Base-by-base conservation (phyloP, 768 basidiomycete species). In the Austroboletus festivus region DNA sequence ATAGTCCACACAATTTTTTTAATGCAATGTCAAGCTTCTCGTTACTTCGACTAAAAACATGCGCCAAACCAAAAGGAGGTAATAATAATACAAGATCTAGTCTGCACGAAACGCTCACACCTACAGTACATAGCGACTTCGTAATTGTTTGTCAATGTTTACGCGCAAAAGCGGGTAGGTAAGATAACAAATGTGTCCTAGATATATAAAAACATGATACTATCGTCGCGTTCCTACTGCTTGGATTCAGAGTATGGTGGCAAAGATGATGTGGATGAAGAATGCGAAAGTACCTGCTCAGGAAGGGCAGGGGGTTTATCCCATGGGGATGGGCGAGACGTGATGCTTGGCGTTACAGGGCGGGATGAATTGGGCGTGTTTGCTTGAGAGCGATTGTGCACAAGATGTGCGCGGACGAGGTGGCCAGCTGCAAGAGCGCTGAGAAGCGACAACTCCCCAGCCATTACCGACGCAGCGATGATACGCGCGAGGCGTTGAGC, bases 361-460 rank as follows among this genome's bases (percentile, higher is more conserved):
- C 77, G 72, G 23, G 82, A 82, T 18, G 68, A 72, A 10, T 75
- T 80, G 0, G 93, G 93, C 0, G 93, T 95, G 48, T 82, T 85
- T 16, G 85, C 77, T 59, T 82, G 83, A 44, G 85, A 88, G 47
- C 94, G 80, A 64, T 98, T 98, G 73, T 94, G 93, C 30, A 82
- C 84, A 69, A 96, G 80, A 65, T 97, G 93, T 23, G 94, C 94
- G 34, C 87, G 80, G 61, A 98, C 93, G 52, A 98, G 78, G 62
- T 96, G 93, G 0, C 95, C 95, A 3, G 93, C 93, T 1, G 94
- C 94, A 33, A 99, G 80, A 2, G 96, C 94, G 55, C 85, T 85
- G 64, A 99, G 77, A 52, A 99, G 76, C 16, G 88, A 90, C 26
- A 98, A 74, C 68, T 99, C 96, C 30, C 96, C 96, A 2, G 96